Percentiles rank a stretch among this genome's conserved stretches.
These are phyloP conservation scores for Seminavis robusta DNA, from an alignment of 108 stramenopile species.

Conservation along the genomic window DNA sequence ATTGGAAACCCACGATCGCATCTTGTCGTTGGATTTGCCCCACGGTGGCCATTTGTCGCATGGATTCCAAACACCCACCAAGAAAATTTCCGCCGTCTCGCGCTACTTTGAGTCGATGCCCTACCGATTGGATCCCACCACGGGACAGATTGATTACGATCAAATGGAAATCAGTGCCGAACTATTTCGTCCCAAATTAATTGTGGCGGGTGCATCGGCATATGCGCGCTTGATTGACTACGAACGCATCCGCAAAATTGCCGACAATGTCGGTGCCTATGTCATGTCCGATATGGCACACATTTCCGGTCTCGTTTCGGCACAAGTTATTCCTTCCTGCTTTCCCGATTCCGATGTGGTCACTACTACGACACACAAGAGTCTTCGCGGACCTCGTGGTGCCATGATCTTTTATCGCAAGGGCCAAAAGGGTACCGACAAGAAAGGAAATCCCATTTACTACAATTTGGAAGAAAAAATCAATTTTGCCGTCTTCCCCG, in stretches of 20 bases:
- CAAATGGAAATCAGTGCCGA: conserved; percentile 93
- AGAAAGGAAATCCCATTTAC: conserved; percentile 95
- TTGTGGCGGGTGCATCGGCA: conserved; percentile 98
- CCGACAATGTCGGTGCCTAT: conserved; percentile 91
- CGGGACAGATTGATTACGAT: conserved; percentile 97
- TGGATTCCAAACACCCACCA: conserved; percentile 95
- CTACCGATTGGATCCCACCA: conserved; percentile 95
- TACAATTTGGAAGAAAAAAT: conserved; percentile 96
- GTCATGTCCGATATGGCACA: conserved; percentile 99
- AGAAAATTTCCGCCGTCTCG: conserved; percentile 94
- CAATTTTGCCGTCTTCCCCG: conserved; percentile 99
- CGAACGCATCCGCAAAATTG: conserved; percentile 93
- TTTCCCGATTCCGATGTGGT: conserved; percentile 99
- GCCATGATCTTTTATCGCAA: conserved; percentile 99
- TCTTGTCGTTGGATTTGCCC: conserved; percentile 97
- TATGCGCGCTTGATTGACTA: conserved; percentile 99
- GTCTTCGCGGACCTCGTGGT: conserved; percentile 98
- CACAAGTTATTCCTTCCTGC: conserved; percentile 94
- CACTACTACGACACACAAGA: conserved; percentile 99
- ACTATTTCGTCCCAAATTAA: conserved; percentile 97
- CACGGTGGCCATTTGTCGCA: conserved; percentile 98
- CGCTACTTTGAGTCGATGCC: conserved; percentile 98
- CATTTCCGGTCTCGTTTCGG: conserved; percentile 97
- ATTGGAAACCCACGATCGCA: conserved; percentile 97
- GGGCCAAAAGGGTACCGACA: conserved; percentile 79